A percentile compares a stretch with the other conserved stretches of the same genome.
These are phyloP conservation scores for Herpomyces periplanetae DNA, from an alignment of 2,329 filamentous ascomycete genomes.

Conservation along the genomic window DNA sequence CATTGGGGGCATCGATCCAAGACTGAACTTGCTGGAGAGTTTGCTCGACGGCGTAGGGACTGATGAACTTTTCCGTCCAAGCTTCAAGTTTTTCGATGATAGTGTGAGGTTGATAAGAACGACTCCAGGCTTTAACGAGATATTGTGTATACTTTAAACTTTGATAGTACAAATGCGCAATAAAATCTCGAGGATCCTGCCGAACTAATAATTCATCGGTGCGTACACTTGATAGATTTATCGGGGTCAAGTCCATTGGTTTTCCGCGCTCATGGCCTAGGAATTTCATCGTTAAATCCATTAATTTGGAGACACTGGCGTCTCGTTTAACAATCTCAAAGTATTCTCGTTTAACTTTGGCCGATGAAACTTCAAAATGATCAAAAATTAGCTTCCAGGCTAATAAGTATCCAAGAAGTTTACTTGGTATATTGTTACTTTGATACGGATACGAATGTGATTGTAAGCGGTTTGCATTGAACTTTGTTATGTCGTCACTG, in stretches of 20 bases:
- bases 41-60: slow-evolving; percentile 1
- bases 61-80: slow-evolving; percentile 36
- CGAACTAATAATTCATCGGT: slow-evolving; percentile 13
- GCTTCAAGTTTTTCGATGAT: slow-evolving; percentile 36
- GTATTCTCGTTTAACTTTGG: slow-evolving; percentile 48
- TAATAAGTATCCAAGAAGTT: slow-evolving; percentile 44
- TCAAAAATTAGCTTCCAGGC: slow-evolving; percentile 74
- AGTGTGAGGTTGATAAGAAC: slow-evolving; percentile 33
- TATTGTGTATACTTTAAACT: slow-evolving; percentile 34
- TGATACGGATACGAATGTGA: no score
- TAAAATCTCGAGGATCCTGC: slow-evolving; percentile 24
- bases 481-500: no score
- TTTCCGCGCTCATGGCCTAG: slow-evolving; percentile 36
- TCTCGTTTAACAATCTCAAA: slow-evolving; percentile 34
- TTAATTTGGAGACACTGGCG: slow-evolving; percentile 22
- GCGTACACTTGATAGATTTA: slow-evolving; percentile 24
- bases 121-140: slow-evolving; percentile 47
- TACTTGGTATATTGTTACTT: no score
- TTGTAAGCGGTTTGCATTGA: no score
- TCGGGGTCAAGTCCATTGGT: slow-evolving; percentile 24
- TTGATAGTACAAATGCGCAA: slow-evolving; percentile 54
- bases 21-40: slow-evolving; percentile 2
- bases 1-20: slow-evolving; percentile 9
- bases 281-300: slow-evolving; percentile 48
- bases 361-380: slow-evolving; percentile 23